Evolutionary conservation across 2,329 filamentous ascomycete species (phyloP), one percentile per base, ranked within the genome.

Genomic region (Diaporthe vaccinii): DNA sequence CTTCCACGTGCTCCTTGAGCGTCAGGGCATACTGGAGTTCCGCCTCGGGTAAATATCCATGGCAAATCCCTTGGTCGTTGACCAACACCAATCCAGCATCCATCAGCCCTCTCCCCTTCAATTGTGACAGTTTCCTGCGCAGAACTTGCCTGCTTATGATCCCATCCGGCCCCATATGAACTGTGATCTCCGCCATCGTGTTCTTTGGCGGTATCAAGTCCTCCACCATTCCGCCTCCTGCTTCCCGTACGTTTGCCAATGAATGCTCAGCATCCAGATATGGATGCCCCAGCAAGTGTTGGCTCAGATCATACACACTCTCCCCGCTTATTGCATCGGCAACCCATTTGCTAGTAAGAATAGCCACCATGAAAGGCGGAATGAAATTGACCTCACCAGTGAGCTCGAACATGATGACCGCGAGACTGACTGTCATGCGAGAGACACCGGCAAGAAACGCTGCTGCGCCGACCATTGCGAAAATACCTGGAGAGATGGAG

Each of bases 341-440:
- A 8, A 88, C 85, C 89, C 89, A 91, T 81, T 91, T 91, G 0
- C 89, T 88, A 0, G 90, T 86, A 8, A 91, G 83, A 74, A 91
- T 91, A 9, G 89, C 89, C 31, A 90, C 85, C 89, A 91, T 91
- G 77, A 90, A 87, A 15, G 90, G 89, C 1, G 90, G 83, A 14
- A 89, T 86, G 80, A 90, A 91, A 75, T 89, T 86, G 10, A 91
- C 85, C 78, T 91, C 89, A 53, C 90, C 89, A 0, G 89, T 91
- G 10, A 91, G 84, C 79, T 90, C 89, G 80, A 91, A 91, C 89
- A 91, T 91, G 81, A 91, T 90, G 53, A 91, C 90, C 12, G 87
- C 87, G 9, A 91, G 84, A 46, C 74, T 77, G 9, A 77, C 76
- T 28, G 76, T 77, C 74, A 76, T 78, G 87, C 2, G 86, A 15